phyloP scores from a whole-genome alignment of 352 stramenopile species.

The Pythium oligandrum region DNA sequence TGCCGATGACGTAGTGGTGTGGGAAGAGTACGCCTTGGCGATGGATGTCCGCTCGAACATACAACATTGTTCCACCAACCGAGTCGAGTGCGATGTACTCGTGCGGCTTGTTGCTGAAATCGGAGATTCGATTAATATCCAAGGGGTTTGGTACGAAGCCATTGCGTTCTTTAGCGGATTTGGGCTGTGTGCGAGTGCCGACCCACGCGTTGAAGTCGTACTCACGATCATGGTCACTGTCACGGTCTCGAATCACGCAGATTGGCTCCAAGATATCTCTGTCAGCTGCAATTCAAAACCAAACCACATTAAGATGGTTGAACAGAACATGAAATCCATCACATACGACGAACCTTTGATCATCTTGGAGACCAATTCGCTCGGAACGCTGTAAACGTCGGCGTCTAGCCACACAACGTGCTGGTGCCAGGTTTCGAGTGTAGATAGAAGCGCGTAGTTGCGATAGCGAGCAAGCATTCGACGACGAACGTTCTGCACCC shows the following conservation, averaged over 20 bases:
- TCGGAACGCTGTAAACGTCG: slow-evolving; percentile 27
- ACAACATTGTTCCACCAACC: slow-evolving; percentile 44
- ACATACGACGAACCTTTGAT: not conserved
- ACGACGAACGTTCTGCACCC: slow-evolving; percentile 22
- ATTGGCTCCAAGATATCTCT: slow-evolving; percentile 21
- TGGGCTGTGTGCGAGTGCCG: slow-evolving; percentile 12
- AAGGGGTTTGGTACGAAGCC: slow-evolving; percentile 8
- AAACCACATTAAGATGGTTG: no score
- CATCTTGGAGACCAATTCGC: slow-evolving; percentile 28
- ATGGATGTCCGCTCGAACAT: slow-evolving; percentile 39
- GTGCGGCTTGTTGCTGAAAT: slow-evolving; percentile 9
- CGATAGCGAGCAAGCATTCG: slow-evolving; percentile 43
- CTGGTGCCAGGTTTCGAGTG: slow-evolving; percentile 29
- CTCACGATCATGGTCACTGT: slow-evolving; percentile 4
- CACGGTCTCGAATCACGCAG: slow-evolving; percentile 1
- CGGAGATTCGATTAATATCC: slow-evolving; percentile 4
- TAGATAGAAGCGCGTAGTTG: slow-evolving; percentile 34
- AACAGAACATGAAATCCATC: no score
- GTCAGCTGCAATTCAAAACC: not conserved
- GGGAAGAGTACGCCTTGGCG: slow-evolving; percentile 40
- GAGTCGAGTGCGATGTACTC: slow-evolving; percentile 33
- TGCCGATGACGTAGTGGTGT: slow-evolving; percentile 35
- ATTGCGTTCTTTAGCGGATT: not conserved
- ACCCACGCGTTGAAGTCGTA: slow-evolving; percentile 28
- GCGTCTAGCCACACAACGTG: slow-evolving; percentile 41